phyloP scores from a whole-genome alignment of 2,329 filamentous ascomycete genomes.

The Ophiocordyceps unilateralis region DNA sequence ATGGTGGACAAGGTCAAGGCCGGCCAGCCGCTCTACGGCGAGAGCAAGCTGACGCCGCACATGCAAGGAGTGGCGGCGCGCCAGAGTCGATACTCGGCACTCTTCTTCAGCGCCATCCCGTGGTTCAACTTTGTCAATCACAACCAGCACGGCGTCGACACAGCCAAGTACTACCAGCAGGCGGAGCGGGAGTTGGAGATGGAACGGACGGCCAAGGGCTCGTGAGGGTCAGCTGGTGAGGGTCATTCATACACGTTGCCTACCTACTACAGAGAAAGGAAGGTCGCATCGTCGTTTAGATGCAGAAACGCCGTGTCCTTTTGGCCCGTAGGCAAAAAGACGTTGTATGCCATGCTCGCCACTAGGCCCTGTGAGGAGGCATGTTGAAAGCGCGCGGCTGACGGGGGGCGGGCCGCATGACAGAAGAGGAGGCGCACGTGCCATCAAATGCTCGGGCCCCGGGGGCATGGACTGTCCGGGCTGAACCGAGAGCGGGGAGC shows the following conservation, averaged over 20 bases:
- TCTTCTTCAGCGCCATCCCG: constrained; percentile 70
- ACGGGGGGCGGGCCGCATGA: neutral
- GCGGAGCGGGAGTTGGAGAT: constrained; percentile 86
- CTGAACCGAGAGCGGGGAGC: neutral
- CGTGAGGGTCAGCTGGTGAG: neutral
- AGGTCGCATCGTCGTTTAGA: no score
- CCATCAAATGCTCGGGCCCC: no score
- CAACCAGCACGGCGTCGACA: constrained; percentile 87
- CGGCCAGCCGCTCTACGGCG: constrained; percentile 78
- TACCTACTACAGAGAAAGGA: no score
- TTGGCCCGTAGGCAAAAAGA: neutral
- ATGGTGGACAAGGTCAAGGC: constrained; percentile 95
- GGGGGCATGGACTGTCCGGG: neutral
- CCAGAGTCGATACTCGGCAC: constrained; percentile 79
- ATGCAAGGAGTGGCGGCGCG: constrained; percentile 86
- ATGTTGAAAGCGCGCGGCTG: neutral
- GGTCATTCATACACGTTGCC: no score
- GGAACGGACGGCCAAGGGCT: constrained; percentile 25
- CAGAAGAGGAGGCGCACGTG: neutral
- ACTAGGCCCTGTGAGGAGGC: neutral
- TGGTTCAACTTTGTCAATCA: constrained; percentile 99
- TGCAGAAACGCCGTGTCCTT: no score
- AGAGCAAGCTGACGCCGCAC: constrained; percentile 60
- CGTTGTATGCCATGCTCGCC: neutral
- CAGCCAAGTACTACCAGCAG: constrained; percentile 93